Conservation (phyloP, 106 monocot genomes). For the Dioscorea dumetorum region DNA sequence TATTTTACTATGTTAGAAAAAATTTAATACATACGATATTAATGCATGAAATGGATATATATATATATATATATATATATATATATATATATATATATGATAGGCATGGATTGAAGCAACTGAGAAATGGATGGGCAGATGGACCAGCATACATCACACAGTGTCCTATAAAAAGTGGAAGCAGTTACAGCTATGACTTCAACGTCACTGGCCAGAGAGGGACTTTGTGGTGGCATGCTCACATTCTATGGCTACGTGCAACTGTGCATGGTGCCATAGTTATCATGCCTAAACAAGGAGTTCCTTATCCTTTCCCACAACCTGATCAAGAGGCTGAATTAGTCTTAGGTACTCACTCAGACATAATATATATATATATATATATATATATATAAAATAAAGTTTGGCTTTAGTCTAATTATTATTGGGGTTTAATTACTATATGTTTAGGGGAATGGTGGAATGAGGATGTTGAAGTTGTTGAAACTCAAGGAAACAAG, state of each 20-base stretch:
- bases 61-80: too few species aligned
- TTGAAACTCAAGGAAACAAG: constrained; percentile 7
- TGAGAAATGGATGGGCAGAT: constrained; percentile 45
- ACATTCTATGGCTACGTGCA: constrained; percentile 53
- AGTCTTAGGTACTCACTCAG: constrained; percentile 11
- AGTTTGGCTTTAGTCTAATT: too few species aligned
- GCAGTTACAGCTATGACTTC: constrained; percentile 29
- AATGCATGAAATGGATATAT: too few species aligned
- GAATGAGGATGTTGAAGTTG: constrained; percentile 18
- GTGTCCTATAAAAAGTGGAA: constrained; percentile 39
- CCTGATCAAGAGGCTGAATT: constrained; percentile 24
- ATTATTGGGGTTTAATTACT: not conserved
- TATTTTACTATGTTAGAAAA: too few species aligned
- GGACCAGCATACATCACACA: constrained; percentile 48
- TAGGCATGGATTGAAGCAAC: constrained; percentile 54
- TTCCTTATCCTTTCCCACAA: constrained; percentile 28
- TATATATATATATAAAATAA: too few species aligned
- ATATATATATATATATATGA: too few species aligned
- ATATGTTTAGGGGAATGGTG: constrained; percentile 19
- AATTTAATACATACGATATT: not conserved
- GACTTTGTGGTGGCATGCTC: constrained; percentile 54
- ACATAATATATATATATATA: constrained; percentile 8
- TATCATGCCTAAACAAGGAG: constrained; percentile 33
- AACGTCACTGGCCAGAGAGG: constrained; percentile 35
- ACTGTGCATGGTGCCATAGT: constrained; percentile 52